Evolutionary conservation across 345 rosid genomes (phyloP), one percentile per base, ranked within the genome.

Genomic region (Gossypium rotundifolium): DNA sequence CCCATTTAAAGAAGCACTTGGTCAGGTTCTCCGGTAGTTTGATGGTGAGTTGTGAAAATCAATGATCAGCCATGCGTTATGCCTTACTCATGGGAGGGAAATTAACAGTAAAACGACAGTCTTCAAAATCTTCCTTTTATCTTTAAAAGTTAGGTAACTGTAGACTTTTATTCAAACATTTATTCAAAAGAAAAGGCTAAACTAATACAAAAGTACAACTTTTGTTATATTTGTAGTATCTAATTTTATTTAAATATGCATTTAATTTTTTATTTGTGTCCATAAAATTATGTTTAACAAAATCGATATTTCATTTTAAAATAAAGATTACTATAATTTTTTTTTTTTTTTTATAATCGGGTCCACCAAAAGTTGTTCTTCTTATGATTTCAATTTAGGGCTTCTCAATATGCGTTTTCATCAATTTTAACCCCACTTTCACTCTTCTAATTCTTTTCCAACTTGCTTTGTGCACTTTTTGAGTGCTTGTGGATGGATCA

Each of bases 371-470:
- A 18, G 46, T 38, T 53, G 33, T 77, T 64, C 25, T 77, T 64
- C 25, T 65, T 27, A 61, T 70, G 65, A 53, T 61, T 74, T 74
- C 1, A 44, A 64, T 58, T 23, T 25, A 38, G 58, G 3, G 17
- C 55, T n/a, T 9, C 38, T 7, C 48, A 18, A n/a, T 49, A 74
- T 45, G 54, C 70, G 42, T 64, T 54, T 63, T 45, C 11, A 45
- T 45, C 49, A 8, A 72, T 23, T 61, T 27, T 77, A 20, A 45
- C 76, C 75, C 81, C 40, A 33, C 40, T 33, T 33, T 33, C 76
- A 77, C 75, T 4, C 20, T 18, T 17, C 53, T 61, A 6, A 25
- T 16, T 45, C 11, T 60, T 68, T 18, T 52, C 17, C 62, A 70
- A 16, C 76, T 65, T 78, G 69, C 27, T 63, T 55, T 70, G 0